Evolutionary conservation across 176 grass and related monocot genomes (phyloP).

Genomic region (Avena atlantica): DNA sequence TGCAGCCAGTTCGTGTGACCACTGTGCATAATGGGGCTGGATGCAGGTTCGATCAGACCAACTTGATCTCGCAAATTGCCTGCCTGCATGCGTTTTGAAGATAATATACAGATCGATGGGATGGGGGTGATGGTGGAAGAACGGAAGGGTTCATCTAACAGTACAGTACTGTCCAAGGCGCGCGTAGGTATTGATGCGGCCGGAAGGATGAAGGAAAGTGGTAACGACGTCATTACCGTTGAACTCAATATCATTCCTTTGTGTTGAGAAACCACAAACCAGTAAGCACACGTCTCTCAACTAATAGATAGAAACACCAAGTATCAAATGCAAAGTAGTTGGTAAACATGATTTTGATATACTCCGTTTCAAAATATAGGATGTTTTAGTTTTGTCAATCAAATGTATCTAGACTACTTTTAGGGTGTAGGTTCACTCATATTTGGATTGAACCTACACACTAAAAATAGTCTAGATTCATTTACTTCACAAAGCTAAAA

Average conservation of each 20-base stretch:
- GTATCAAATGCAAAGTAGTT: no score
- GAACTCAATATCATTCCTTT: not conserved
- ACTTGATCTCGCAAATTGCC: not conserved
- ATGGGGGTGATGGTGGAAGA: not conserved
- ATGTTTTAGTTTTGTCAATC: no score
- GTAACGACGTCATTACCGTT: not conserved
- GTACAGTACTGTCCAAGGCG: not conserved
- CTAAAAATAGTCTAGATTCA: no score
- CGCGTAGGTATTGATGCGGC: not conserved
- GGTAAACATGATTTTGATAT: no score
- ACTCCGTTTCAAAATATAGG: no score
- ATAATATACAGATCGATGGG: not conserved
- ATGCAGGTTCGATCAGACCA: not conserved
- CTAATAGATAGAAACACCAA: no score
- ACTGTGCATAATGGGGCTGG: slow-evolving; percentile 19
- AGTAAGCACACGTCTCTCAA: no score
- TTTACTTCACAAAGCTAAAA: no score
- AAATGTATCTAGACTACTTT: no score
- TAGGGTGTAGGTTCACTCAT: no score
- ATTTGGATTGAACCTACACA: no score
- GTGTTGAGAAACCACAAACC: not conserved
- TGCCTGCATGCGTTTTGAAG: not conserved
- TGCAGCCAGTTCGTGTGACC: slow-evolving; percentile 21
- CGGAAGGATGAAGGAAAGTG: no score
- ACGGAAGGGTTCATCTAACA: not conserved